phyloP scores from a whole-genome alignment of 148 eudicot species.

The Gaultheria prostrata region DNA sequence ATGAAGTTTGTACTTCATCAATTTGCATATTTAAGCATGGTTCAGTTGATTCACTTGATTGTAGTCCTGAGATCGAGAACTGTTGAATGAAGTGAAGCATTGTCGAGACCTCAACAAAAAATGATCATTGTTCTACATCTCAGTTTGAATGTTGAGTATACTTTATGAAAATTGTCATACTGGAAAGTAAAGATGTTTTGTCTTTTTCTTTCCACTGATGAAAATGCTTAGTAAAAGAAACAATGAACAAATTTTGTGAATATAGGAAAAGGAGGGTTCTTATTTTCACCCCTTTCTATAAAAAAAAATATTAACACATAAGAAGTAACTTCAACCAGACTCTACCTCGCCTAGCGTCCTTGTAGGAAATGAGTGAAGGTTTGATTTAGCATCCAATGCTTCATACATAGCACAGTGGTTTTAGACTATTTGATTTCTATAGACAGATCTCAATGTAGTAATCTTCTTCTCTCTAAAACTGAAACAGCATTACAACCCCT shows the following conservation, averaged over 20 bases:
- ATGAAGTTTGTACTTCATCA: not conserved
- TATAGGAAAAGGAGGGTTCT: not conserved
- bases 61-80: not conserved
- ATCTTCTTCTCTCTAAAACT: not conserved
- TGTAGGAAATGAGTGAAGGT: not conserved
- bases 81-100: constrained; percentile 5
- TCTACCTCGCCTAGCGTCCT: not conserved
- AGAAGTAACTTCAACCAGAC: constrained; percentile 2
- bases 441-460: not conserved
- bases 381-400: not conserved
- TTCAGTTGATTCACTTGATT: constrained; percentile 13
- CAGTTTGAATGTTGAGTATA: not conserved
- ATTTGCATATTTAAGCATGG: not conserved
- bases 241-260: not conserved
- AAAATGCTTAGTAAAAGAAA: not conserved
- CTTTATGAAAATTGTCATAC: constrained; percentile 11
- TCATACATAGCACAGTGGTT: not conserved
- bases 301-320: not conserved
- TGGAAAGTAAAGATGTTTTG: constrained; percentile 18
- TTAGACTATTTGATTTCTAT: not conserved
- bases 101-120: not conserved
- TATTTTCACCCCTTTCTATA: not conserved
- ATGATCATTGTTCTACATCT: constrained; percentile 8
- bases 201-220: not conserved
- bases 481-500: not conserved